These are phyloP conservation scores for Boeremia lycopersici DNA, from an alignment of 2,329 filamentous ascomycete genomes.

Conservation along the genomic window DNA sequence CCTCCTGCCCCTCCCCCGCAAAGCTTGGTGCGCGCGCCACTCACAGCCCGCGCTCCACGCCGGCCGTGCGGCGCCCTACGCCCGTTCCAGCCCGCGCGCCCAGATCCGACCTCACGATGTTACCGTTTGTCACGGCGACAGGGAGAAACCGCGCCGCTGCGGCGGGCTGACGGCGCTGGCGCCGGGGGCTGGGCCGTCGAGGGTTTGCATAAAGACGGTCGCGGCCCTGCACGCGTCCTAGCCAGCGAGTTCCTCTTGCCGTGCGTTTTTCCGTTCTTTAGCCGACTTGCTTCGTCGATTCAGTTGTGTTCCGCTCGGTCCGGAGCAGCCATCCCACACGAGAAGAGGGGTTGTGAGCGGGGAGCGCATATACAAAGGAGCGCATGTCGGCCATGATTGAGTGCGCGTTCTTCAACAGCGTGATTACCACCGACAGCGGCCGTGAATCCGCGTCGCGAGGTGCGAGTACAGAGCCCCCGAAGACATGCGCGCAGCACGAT, in stretches of 20 bases:
- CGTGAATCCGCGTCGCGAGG: background rate
- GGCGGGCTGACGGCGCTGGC: conserved; percentile 4
- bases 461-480: background rate
- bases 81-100: conserved; percentile 5
- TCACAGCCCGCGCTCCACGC: background rate
- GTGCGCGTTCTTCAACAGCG: conserved; percentile 38
- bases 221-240: background rate
- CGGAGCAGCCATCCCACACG: background rate
- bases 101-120: conserved; percentile 12
- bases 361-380: background rate
- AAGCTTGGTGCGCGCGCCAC: conserved; percentile 10
- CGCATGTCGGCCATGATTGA: conserved; percentile 36
- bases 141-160: conserved; percentile 2
- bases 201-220: background rate
- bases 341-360: background rate
- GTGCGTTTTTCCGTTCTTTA: background rate
- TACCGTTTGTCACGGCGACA: background rate
- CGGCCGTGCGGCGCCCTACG: conserved; percentile 13
- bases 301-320: background rate
- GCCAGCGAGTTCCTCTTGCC: background rate
- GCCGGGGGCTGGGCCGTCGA: background rate
- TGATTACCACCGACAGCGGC: conserved; percentile 24
- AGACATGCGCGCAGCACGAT: conserved; percentile 61
- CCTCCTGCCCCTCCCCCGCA: conserved; percentile 13
- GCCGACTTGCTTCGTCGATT: conserved; percentile 4